Conservation (phyloP, 2,329 filamentous ascomycete species). For the Allantophomopsis cytisporea region DNA sequence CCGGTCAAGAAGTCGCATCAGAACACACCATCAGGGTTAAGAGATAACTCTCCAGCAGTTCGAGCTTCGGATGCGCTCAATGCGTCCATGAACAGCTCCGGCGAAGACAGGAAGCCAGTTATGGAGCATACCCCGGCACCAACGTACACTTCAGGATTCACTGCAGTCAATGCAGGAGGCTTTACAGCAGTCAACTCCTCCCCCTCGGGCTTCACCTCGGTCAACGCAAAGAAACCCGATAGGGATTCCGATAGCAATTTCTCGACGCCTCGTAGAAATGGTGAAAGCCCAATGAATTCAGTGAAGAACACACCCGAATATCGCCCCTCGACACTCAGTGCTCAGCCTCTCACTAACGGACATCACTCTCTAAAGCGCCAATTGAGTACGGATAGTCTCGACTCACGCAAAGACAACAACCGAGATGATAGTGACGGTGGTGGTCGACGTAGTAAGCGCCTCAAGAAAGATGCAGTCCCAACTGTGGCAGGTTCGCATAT, state of each 20-base stretch:
- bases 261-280: slow-evolving; percentile 36
- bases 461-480: slow-evolving; percentile 71
- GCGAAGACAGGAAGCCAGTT: slow-evolving; percentile 20
- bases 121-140: slow-evolving; percentile 14
- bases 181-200: slow-evolving; percentile 52
- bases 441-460: slow-evolving; percentile 78
- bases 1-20: slow-evolving; percentile 55
- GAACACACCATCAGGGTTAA: slow-evolving; percentile 42
- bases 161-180: slow-evolving; percentile 33
- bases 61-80: slow-evolving; percentile 41
- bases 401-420: slow-evolving; percentile 17
- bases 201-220: slow-evolving; percentile 39
- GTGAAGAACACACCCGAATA: slow-evolving; percentile 53
- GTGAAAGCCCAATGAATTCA: slow-evolving; percentile 48
- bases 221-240: slow-evolving; percentile 28
- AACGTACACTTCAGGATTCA: slow-evolving; percentile 19
- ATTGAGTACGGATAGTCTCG: slow-evolving; percentile 41
- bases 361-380: slow-evolving; percentile 55
- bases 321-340: slow-evolving; percentile 37
- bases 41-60: slow-evolving; percentile 54
- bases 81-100: slow-evolving; percentile 31
- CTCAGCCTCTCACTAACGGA: slow-evolving; percentile 36
- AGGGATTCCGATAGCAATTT: slow-evolving; percentile 38
- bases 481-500: slow-evolving; percentile 95
- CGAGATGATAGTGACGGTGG: slow-evolving; percentile 40